Percentiles rank a stretch among this genome's conserved stretches.
phyloP scores from a whole-genome alignment of 352 stramenopile species.

The Phytophthora foliorum region DNA sequence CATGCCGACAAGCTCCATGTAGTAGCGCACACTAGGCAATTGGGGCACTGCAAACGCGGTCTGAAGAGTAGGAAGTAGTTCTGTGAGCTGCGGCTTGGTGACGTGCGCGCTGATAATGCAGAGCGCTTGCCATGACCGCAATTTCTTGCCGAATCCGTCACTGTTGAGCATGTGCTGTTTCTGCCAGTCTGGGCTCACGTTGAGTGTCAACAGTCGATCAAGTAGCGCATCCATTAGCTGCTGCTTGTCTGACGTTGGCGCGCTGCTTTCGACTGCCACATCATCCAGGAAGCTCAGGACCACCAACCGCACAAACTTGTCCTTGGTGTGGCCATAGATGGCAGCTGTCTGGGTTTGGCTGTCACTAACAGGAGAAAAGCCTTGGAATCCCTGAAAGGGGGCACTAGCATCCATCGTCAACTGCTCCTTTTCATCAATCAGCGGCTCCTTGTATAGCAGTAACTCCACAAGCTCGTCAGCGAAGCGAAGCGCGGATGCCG shows the following conservation, averaged over 20 bases:
- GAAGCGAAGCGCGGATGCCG: conserved; percentile 56
- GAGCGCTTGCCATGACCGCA: conserved; percentile 84
- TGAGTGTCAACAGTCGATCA: conserved; percentile 54
- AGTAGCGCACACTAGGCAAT: conserved; percentile 76
- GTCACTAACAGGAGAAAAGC: conserved; percentile 13
- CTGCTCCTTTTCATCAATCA: conserved; percentile 77
- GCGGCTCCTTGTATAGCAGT: conserved; percentile 80
- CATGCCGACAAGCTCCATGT: conserved; percentile 89
- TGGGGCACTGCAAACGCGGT: conserved; percentile 70
- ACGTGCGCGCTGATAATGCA: conserved; percentile 76
- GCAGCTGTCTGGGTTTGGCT: conserved; percentile 23
- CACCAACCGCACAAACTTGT: conserved; percentile 77
- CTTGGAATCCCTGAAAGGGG: conserved; percentile 39
- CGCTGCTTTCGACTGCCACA: conserved; percentile 41
- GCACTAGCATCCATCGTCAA: conserved; percentile 29
- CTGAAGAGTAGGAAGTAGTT: conserved; percentile 47
- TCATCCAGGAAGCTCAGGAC: conserved; percentile 77
- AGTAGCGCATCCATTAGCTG: conserved; percentile 53
- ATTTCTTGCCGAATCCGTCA: conserved; percentile 78
- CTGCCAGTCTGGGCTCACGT: conserved; percentile 67
- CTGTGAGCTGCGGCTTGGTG: conserved; percentile 29
- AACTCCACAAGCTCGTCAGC: conserved; percentile 74
- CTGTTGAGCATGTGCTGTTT: conserved; percentile 90
- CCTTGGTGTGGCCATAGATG: conserved; percentile 50
- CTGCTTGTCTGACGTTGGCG: conserved; percentile 19